phyloP scores from a whole-genome alignment of 179 eudicot species.

The Nepenthes alata region DNA sequence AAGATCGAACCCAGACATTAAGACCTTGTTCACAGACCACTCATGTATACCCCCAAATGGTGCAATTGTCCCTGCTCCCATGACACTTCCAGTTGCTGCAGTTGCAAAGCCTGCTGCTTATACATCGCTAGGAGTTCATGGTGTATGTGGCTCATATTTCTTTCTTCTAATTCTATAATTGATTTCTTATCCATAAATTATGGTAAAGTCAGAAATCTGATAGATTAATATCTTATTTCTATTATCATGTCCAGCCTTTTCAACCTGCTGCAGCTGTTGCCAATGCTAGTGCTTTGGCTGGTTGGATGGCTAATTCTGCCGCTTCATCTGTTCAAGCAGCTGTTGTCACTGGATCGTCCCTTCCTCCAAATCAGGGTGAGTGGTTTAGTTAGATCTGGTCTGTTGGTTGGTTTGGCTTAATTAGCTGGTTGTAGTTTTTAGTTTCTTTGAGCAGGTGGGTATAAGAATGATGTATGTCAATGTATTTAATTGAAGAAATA shows the following conservation, averaged over 20 bases:
- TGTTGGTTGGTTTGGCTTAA: background rate
- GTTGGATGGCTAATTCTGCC: constrained; percentile 92
- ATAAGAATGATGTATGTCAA: too few species aligned
- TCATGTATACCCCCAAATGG: constrained; percentile 68
- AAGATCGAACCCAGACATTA: constrained; percentile 84
- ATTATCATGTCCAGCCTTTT: constrained; percentile 46
- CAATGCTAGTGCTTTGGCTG: constrained; percentile 82
- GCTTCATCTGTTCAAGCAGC: constrained; percentile 94
- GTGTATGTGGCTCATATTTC: constrained; percentile 29
- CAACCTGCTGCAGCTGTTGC: constrained; percentile 69
- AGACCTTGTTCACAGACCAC: constrained; percentile 73
- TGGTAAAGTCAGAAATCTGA: background rate
- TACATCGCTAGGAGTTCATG: constrained; percentile 56
- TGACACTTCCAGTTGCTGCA: constrained; percentile 52
- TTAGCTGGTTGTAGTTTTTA: background rate
- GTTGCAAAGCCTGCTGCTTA: constrained; percentile 66
- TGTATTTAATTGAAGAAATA: too few species aligned
- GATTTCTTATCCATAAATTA: background rate
- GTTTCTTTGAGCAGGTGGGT: background rate
- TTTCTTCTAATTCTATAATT: background rate
- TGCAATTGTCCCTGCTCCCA: constrained; percentile 59
- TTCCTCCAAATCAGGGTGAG: constrained; percentile 77
- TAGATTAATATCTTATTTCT: background rate
- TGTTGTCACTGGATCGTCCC: constrained; percentile 73
- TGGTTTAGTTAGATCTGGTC: background rate